Conservation (phyloP, 139 green algal genomes). For the Protoeuglena noctilucae region DNA sequence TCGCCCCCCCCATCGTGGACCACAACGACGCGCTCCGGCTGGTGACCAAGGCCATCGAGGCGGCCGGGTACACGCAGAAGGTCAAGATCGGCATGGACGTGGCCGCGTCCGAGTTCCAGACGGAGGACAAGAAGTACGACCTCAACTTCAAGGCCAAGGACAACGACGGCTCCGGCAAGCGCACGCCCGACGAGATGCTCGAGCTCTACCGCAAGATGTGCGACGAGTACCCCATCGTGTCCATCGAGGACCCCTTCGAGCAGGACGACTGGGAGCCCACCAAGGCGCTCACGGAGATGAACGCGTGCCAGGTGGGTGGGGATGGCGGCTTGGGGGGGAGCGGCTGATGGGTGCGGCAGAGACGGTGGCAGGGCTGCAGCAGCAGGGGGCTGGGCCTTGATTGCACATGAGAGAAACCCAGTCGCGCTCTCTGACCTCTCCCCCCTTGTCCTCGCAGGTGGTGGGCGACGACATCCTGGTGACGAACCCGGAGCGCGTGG, state of each 20-base stretch:
- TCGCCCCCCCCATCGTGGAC: constrained; percentile 88
- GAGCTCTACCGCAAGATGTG: constrained; percentile 81
- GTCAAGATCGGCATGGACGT: constrained; percentile 99
- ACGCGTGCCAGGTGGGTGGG: constrained; percentile 80
- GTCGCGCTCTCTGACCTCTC: no score
- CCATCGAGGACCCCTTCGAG: constrained; percentile 98
- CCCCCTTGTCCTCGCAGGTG: constrained; percentile 36
- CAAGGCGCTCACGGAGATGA: constrained; percentile 42
- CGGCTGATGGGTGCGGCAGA: constrained; percentile 4
- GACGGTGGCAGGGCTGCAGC: background rate
- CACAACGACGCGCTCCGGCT: constrained; percentile 90
- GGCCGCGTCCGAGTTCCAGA: constrained; percentile 88
- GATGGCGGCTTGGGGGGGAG: constrained; percentile 98
- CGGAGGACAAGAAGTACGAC: constrained; percentile 87
- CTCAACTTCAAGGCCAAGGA: constrained; percentile 91
- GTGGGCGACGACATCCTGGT: constrained; percentile 96
- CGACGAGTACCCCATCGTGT: constrained; percentile 80
- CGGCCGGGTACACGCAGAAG: constrained; percentile 69
- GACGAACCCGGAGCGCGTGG: constrained; percentile 86
- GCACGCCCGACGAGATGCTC: constrained; percentile 59
- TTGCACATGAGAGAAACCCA: no score
- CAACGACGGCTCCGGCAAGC: constrained; percentile 70
- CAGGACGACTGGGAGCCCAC: constrained; percentile 90
- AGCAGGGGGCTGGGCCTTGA: no score
- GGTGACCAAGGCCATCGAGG: constrained; percentile 78